phyloP scores from a whole-genome alignment of 2,329 filamentous ascomycete species.

The Fusarium succisae region DNA sequence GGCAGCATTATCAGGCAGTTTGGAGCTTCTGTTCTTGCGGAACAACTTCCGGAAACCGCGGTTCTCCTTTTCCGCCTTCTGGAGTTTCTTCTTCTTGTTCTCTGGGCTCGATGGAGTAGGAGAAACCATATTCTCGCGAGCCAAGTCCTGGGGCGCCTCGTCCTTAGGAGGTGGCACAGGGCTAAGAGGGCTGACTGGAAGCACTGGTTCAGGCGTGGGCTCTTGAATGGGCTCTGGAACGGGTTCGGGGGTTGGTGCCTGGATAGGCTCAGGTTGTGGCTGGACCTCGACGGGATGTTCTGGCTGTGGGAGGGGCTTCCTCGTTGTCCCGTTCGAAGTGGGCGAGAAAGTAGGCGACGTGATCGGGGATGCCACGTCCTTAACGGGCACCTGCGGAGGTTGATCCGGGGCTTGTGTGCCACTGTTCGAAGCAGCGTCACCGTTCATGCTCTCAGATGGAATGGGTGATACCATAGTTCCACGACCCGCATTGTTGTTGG shows the following conservation, averaged over 20 bases:
- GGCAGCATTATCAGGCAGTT: constrained; percentile 63
- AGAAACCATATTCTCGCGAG: constrained; percentile 36
- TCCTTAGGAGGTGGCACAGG: constrained; percentile 42
- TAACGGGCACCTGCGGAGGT: constrained; percentile 55
- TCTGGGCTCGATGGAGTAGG: constrained; percentile 53
- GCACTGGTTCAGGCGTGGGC: constrained; percentile 11
- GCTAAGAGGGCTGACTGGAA: constrained; percentile 22
- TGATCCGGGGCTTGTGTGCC: constrained; percentile 37
- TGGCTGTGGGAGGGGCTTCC: constrained; percentile 32
- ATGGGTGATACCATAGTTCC: constrained; percentile 57
- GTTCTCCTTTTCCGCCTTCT: constrained; percentile 61
- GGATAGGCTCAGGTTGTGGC: constrained; percentile 10
- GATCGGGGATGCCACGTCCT: constrained; percentile 43
- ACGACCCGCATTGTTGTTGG: constrained; percentile 76
- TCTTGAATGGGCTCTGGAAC: constrained; percentile 11
- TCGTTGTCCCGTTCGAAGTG: constrained; percentile 19
- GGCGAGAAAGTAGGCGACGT: constrained; percentile 41
- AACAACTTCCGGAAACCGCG: constrained; percentile 72
- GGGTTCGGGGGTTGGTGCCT: neutral
- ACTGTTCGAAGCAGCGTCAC: constrained; percentile 13
- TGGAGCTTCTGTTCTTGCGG: constrained; percentile 69
- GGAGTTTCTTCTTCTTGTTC: constrained; percentile 60
- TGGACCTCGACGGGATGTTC: neutral
- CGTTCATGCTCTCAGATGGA: constrained; percentile 49
- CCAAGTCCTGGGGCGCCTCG: constrained; percentile 31